Evolutionary conservation across 345 rosid species (phyloP).

Genomic region (Orychophragmus violaceus): DNA sequence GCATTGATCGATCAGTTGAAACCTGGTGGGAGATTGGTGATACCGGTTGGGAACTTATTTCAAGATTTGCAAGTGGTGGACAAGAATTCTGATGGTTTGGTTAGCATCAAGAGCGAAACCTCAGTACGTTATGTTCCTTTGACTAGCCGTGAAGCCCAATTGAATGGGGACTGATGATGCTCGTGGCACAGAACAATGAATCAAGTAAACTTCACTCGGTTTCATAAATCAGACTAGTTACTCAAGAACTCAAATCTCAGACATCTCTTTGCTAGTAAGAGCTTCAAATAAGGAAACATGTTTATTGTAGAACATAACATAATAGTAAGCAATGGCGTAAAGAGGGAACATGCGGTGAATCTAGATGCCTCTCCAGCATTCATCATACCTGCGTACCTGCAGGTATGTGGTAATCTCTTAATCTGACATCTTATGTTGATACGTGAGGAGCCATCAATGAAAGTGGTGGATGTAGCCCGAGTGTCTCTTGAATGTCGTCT

Average conservation of each 20-base stretch:
- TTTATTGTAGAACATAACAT: background rate
- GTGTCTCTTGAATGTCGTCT: slow-evolving; percentile 30
- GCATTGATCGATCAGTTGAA: slow-evolving; percentile 79
- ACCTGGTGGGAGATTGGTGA: slow-evolving; percentile 95
- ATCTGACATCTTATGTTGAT: slow-evolving; percentile 21
- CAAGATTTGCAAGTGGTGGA: slow-evolving; percentile 85
- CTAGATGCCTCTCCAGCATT: slow-evolving; percentile 34
- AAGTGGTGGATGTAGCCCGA: slow-evolving; percentile 39
- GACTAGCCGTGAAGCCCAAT: slow-evolving; percentile 81
- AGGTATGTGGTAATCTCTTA: slow-evolving; percentile 26
- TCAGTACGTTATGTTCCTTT: slow-evolving; percentile 89
- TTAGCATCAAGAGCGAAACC: slow-evolving; percentile 55
- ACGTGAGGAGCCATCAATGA: slow-evolving; percentile 29
- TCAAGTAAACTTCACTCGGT: background rate
- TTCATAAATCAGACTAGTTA: background rate
- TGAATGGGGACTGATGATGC: slow-evolving; percentile 37
- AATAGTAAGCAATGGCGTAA: background rate
- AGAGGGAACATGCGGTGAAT: slow-evolving; percentile 12
- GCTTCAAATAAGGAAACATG: background rate
- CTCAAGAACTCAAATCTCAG: background rate
- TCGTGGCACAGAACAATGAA: background rate
- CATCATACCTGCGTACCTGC: slow-evolving; percentile 21
- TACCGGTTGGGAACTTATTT: slow-evolving; percentile 78
- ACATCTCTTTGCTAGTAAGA: background rate
- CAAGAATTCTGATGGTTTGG: slow-evolving; percentile 68